Percentiles rank a stretch among this genome's conserved stretches.
Evolutionary conservation across 2,329 filamentous ascomycete genomes (phyloP).

Genomic region (Scytalidium sp.): DNA sequence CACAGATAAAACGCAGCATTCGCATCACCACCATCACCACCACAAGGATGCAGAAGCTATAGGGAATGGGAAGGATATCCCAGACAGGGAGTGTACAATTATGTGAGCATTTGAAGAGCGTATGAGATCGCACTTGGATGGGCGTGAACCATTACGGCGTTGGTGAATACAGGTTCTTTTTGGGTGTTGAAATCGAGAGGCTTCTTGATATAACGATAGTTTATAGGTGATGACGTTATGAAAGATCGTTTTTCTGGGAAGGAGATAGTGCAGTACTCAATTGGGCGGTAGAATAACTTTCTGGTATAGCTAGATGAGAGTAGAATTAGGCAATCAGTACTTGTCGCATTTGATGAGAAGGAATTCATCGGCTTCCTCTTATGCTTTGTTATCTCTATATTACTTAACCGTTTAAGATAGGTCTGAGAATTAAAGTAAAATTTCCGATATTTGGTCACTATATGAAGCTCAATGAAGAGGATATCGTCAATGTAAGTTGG

Average conservation of each 20-base stretch:
- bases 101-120: constrained; percentile 32
- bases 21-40: constrained; percentile 15
- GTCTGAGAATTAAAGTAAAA: too few relatives aligned
- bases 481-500: too few relatives aligned
- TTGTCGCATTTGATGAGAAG: not conserved
- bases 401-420: too few relatives aligned
- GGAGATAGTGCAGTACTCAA: not conserved
- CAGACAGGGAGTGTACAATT: constrained; percentile 46
- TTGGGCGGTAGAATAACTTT: not conserved
- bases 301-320: not conserved
- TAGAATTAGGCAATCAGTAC: not conserved
- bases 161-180: not conserved
- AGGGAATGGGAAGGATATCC: constrained; percentile 25
- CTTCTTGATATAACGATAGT: not conserved
- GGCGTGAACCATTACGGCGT: not conserved
- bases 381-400: too few relatives aligned
- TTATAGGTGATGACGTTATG: not conserved
- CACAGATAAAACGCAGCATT: constrained; percentile 21
- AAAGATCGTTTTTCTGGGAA: not conserved
- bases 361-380: too few relatives aligned
- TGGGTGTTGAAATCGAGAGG: not conserved
- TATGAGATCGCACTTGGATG: not conserved
- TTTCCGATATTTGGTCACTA: too few relatives aligned
- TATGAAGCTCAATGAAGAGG: too few relatives aligned
- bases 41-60: constrained; percentile 23